Evolutionary conservation across 352 stramenopile genomes (phyloP).

Genomic region (Pilasporangium apinafurcum): DNA sequence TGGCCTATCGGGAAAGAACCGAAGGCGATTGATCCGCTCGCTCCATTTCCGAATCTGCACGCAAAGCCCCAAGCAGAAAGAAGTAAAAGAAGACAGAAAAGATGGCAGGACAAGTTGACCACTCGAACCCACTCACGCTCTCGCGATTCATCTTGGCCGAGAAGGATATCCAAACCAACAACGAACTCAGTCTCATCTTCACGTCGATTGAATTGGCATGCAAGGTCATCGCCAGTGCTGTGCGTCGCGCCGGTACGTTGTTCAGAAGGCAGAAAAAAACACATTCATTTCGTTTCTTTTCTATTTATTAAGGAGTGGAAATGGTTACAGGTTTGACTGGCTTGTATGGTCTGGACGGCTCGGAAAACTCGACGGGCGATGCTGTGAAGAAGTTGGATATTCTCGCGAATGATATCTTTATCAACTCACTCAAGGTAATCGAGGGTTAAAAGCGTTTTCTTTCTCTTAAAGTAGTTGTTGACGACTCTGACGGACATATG

Average conservation of each 20-base stretch:
- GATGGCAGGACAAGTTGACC: slow-evolving; percentile 49
- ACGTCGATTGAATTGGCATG: slow-evolving; percentile 94
- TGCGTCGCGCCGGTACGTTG: slow-evolving; percentile 90
- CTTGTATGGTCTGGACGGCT: slow-evolving; percentile 95
- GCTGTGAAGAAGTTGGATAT: slow-evolving; percentile 99
- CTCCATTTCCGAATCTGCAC: slow-evolving; percentile 4
- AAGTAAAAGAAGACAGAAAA: slow-evolving; percentile 14
- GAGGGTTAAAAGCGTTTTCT: neutral
- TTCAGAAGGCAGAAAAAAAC: too few species aligned
- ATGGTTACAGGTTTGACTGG: slow-evolving; percentile 41
- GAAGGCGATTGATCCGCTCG: slow-evolving; percentile 3
- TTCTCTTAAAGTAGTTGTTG: neutral
- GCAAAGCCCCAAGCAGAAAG: slow-evolving; percentile 1
- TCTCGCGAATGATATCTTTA: slow-evolving; percentile 98
- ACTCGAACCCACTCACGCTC: slow-evolving; percentile 90
- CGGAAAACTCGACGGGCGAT: slow-evolving; percentile 96
- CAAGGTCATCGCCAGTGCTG: slow-evolving; percentile 96
- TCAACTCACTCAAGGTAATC: slow-evolving; percentile 92
- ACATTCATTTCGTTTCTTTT: neutral
- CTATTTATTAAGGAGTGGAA: neutral
- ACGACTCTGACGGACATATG: too few species aligned
- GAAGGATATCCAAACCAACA: slow-evolving; percentile 91
- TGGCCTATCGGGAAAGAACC: neutral
- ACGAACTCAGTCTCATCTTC: slow-evolving; percentile 93
- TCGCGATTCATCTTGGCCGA: slow-evolving; percentile 91